Evolutionary conservation across 2,329 filamentous ascomycete species (phyloP).

Genomic region (Ceratocystis papillata): DNA sequence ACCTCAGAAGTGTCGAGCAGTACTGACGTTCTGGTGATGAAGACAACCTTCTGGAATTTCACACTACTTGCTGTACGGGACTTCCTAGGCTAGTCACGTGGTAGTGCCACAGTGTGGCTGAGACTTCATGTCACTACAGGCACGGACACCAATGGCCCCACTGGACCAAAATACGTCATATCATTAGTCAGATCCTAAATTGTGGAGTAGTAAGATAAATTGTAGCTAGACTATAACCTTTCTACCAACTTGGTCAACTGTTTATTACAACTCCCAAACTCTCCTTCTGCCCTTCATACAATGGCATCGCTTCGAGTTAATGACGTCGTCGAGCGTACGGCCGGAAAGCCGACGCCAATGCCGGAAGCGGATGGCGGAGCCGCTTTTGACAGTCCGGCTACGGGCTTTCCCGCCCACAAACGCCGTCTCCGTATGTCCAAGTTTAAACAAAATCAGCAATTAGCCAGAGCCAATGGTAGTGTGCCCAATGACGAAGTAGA

Average conservation of each 20-base stretch:
- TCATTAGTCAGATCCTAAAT: conserved; percentile 1
- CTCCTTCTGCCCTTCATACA: background rate
- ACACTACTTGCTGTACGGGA: too few species aligned
- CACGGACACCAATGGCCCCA: too few species aligned
- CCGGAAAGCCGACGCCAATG: conserved; percentile 35
- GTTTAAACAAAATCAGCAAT: conserved; percentile 61
- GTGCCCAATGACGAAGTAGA: background rate
- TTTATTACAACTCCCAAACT: background rate
- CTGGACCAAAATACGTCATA: background rate
- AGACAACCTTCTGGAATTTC: too few species aligned
- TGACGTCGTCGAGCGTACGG: conserved; percentile 68
- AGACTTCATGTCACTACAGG: too few species aligned
- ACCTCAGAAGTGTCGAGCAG: too few species aligned
- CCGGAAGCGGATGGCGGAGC: conserved; percentile 48
- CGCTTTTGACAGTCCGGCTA: conserved; percentile 40
- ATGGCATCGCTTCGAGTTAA: conserved; percentile 46
- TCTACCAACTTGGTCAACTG: background rate
- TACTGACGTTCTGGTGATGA: too few species aligned
- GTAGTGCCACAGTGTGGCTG: too few species aligned
- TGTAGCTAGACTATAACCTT: background rate
- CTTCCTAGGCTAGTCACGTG: too few species aligned
- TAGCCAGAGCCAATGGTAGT: conserved; percentile 20
- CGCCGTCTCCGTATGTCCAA: conserved; percentile 62
- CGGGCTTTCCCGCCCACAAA: conserved; percentile 83
- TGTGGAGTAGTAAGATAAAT: background rate